phyloP scores from a whole-genome alignment of 140 eudicot species.

The Artemisia princeps region DNA sequence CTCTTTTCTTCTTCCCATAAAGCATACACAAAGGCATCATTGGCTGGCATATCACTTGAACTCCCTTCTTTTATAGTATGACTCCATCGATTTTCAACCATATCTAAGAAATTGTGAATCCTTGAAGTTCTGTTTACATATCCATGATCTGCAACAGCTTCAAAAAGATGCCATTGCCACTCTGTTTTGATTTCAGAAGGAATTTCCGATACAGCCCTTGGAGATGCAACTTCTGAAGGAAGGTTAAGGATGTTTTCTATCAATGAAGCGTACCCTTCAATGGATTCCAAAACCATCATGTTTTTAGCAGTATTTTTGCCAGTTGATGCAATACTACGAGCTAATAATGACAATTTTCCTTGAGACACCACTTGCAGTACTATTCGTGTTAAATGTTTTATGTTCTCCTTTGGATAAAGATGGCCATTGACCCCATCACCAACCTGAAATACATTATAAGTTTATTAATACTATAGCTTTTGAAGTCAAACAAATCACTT shows the following conservation, averaged over 20 bases:
- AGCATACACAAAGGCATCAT: slow-evolving; percentile 50
- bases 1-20: slow-evolving; percentile 83
- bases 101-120: slow-evolving; percentile 30
- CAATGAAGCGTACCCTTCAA: slow-evolving; percentile 71
- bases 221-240: slow-evolving; percentile 81
- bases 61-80: slow-evolving; percentile 29
- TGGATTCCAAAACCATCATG: slow-evolving; percentile 61
- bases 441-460: slow-evolving; percentile 44
- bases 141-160: slow-evolving; percentile 27
- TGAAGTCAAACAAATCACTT: slow-evolving; percentile 15
- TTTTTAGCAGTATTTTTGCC: slow-evolving; percentile 66
- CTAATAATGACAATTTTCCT: slow-evolving; percentile 46
- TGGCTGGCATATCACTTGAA: slow-evolving; percentile 18
- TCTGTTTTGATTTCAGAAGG: slow-evolving; percentile 42
- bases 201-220: slow-evolving; percentile 47
- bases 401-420: slow-evolving; percentile 64
- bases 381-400: slow-evolving; percentile 46
- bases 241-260: slow-evolving; percentile 52
- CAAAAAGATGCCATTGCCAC: slow-evolving; percentile 79
- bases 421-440: slow-evolving; percentile 79
- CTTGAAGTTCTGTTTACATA: slow-evolving; percentile 34
- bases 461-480: slow-evolving; percentile 13
- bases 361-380: slow-evolving; percentile 44
- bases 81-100: slow-evolving; percentile 47
- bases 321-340: slow-evolving; percentile 45